Evolutionary conservation across 108 stramenopile genomes (phyloP).

Genomic region (Cyclostephanos invisitatus): DNA sequence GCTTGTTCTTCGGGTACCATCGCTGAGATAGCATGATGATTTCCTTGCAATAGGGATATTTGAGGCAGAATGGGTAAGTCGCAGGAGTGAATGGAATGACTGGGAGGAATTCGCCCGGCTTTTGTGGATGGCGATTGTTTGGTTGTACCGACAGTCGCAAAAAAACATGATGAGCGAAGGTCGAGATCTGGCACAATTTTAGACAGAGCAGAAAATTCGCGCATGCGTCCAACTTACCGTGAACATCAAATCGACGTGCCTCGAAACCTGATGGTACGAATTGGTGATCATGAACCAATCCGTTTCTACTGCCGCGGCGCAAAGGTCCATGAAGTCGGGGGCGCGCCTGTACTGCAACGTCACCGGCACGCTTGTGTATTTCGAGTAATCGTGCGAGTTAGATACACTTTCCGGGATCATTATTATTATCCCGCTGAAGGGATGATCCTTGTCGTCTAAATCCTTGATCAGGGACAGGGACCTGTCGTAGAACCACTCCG

Average conservation of each 20-base stretch:
- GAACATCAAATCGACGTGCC: conserved; percentile 65
- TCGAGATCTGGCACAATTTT: no score
- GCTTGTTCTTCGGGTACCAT: conserved; percentile 35
- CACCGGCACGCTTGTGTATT: conserved; percentile 47
- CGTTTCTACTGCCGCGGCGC: conserved; percentile 59
- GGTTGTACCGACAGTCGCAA: no score
- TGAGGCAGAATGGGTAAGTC: conserved; percentile 50
- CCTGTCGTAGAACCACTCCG: conserved; percentile 64
- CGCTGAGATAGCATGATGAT: conserved; percentile 27
- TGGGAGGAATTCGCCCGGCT: conserved; percentile 56
- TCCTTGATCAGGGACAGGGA: conserved; percentile 48
- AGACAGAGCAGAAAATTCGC: no score
- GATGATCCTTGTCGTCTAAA: conserved; percentile 66
- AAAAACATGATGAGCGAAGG: neutral
- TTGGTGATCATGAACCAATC: conserved; percentile 77
- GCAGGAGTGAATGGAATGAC: conserved; percentile 53
- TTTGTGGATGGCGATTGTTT: neutral
- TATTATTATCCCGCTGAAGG: conserved; percentile 60
- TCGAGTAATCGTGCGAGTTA: conserved; percentile 39
- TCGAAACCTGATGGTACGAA: conserved; percentile 61
- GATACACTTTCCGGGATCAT: conserved; percentile 46
- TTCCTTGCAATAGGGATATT: conserved; percentile 59
- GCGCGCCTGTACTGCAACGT: conserved; percentile 50
- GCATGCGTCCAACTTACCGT: no score
- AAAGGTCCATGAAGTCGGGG: conserved; percentile 67